Base-by-base conservation (phyloP, 2,329 filamentous ascomycete species). In the Clonostachys sp. region DNA sequence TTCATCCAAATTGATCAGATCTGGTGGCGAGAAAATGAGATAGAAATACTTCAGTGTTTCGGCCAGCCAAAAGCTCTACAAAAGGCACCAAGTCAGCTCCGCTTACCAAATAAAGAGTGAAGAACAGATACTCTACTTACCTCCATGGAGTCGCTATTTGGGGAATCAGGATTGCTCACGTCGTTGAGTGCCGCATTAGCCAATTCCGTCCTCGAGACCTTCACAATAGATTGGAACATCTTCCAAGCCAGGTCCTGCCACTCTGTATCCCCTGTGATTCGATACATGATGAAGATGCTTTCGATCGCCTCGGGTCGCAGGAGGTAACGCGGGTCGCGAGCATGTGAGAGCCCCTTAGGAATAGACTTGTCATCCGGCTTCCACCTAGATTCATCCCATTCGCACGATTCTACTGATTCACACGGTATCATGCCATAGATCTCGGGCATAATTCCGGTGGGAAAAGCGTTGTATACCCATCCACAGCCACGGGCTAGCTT, bases 31-130 rank as follows among this genome's bases (percentile, higher is more conserved):
- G 56, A 89, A 90, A 24, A 89, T 75, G 41, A 89, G 59, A 53
- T 85, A 90, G 45, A 88, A 88, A 51, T 89, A 89, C 66, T 89
- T 89, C 51, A 89, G 65, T 30, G 86, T 90, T 68, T 89, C 86
- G 0, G 81, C 80, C 55, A 85, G 70, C 83, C 86, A 90, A 59
- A 87, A 89, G 50, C 74, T 84, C 67, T 83, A 80, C 55, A 36
- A 7, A 6, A 40, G 9, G 5, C 24, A 30, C 24, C 5, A 30
- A 30, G 24, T 30, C 3, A 30, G 24, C 10, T 30, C 24, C 8
- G 24, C 24, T 30, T 30, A 30, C 8, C 24, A 30, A 30, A 30
- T 8, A 30, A 30, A 9, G 9, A 2, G 8, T 10, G 9, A 30
- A 30, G 24, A 30, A 30, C 9, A 30, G 9, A 6, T 10, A 30